Conservation (phyloP, 306 rosid genomes). For the Gastrolobium villosum region DNA sequence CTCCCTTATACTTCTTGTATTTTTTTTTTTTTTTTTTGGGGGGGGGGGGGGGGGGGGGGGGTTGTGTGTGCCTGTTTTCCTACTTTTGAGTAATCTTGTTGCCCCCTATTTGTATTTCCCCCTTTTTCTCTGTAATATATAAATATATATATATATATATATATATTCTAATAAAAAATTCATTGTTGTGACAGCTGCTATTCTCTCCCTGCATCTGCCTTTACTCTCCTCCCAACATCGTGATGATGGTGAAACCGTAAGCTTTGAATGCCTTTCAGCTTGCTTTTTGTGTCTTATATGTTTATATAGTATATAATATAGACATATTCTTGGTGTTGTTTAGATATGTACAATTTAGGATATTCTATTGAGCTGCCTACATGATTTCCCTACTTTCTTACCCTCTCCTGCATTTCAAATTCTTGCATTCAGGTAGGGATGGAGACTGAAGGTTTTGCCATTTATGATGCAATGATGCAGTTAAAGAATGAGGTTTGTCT, state of each 20-base stretch:
- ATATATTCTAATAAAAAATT: not conserved
- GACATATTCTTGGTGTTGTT: not conserved
- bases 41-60: too few species aligned
- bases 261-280: slow-evolving; percentile 26
- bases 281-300: slow-evolving; percentile 21
- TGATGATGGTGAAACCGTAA: slow-evolving; percentile 92
- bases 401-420: slow-evolving; percentile 38
- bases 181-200: not conserved
- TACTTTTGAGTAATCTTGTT: slow-evolving; percentile 8
- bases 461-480: slow-evolving; percentile 92
- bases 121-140: too few species aligned
- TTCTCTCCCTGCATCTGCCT: slow-evolving; percentile 12
- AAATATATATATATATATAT: too few species aligned
- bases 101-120: not conserved
- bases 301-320: slow-evolving; percentile 20
- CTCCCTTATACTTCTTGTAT: too few species aligned
- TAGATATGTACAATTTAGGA: slow-evolving; percentile 8
- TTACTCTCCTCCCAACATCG: slow-evolving; percentile 52
- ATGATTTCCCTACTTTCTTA: not conserved
- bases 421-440: too few species aligned
- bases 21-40: too few species aligned
- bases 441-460: slow-evolving; percentile 96
- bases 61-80: not conserved
- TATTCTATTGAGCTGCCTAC: not conserved
- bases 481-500: too few species aligned